Percentiles rank a stretch among this genome's conserved stretches.
Evolutionary conservation across 495 filamentous ascomycete species (phyloP).

Genomic region (Lasiosphaeria ovina): DNA sequence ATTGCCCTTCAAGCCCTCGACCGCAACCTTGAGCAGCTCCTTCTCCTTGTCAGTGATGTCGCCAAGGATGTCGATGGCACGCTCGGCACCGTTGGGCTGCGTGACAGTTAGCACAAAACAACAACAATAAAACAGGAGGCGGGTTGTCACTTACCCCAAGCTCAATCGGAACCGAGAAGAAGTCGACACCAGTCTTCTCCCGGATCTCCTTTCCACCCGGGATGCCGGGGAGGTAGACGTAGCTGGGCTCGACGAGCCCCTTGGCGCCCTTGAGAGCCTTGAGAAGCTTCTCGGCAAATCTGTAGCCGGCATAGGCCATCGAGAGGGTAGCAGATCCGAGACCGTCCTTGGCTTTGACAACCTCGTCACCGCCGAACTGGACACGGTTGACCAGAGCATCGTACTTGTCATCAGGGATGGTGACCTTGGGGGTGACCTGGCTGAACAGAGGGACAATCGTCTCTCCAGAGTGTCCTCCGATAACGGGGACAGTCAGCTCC

Average conservation of each 20-base stretch:
- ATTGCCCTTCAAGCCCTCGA: slow-evolving; percentile 80
- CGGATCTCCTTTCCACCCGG: slow-evolving; percentile 79
- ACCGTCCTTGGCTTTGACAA: slow-evolving; percentile 96
- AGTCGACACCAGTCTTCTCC: slow-evolving; percentile 81
- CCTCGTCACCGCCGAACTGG: slow-evolving; percentile 97
- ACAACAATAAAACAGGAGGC: background rate
- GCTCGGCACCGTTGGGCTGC: slow-evolving; percentile 78
- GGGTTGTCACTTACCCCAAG: slow-evolving; percentile 69
- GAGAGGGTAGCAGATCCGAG: slow-evolving; percentile 92
- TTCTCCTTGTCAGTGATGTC: slow-evolving; percentile 78
- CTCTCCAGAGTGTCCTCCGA: slow-evolving; percentile 95
- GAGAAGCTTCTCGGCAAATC: slow-evolving; percentile 89
- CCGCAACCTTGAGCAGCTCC: slow-evolving; percentile 72
- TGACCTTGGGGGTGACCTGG: slow-evolving; percentile 73
- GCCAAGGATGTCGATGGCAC: slow-evolving; percentile 73
- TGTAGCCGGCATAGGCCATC: slow-evolving; percentile 97
- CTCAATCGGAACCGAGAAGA: slow-evolving; percentile 93
- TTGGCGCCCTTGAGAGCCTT: slow-evolving; percentile 84
- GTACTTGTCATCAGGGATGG: slow-evolving; percentile 82
- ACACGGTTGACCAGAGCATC: slow-evolving; percentile 87
- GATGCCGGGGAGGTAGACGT: slow-evolving; percentile 88
- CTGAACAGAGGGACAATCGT: slow-evolving; percentile 98
- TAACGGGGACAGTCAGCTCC: slow-evolving; percentile 80
- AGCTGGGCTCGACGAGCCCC: slow-evolving; percentile 90
- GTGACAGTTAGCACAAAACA: slow-evolving; percentile 28